Percentiles rank a stretch among this genome's conserved stretches.
These are phyloP conservation scores for Chlorella sp. DNA, from an alignment of 139 green algal genomes.

Conservation along the genomic window DNA sequence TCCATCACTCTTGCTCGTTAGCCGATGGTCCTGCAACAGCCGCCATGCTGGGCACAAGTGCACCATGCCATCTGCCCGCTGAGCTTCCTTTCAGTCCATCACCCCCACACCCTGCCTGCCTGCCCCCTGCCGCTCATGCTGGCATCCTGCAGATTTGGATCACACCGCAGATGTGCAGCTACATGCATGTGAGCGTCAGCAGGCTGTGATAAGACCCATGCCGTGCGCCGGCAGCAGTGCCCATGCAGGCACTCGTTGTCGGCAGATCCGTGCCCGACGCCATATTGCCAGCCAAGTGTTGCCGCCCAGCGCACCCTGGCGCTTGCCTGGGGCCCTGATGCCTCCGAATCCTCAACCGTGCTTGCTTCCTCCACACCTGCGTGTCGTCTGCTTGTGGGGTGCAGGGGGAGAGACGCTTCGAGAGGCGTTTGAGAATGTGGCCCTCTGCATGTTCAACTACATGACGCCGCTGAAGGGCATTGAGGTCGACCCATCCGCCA, in stretches of 20 bases:
- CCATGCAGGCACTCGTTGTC: background rate
- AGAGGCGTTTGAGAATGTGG: constrained; percentile 72
- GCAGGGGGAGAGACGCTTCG: constrained; percentile 66
- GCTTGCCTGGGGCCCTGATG: background rate
- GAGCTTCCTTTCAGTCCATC: background rate
- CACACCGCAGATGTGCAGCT: constrained; percentile 92
- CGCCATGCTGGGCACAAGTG: background rate
- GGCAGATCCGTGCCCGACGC: too few relatives aligned
- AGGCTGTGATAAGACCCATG: too few relatives aligned
- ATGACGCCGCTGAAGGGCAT: constrained; percentile 80
- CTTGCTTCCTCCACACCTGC: too few relatives aligned
- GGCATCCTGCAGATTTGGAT: constrained; percentile 70
- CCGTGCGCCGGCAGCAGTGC: background rate
- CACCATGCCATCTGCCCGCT: too few relatives aligned
- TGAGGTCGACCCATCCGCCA: background rate
- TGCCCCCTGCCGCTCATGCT: background rate
- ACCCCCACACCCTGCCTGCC: too few relatives aligned
- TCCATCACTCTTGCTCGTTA: too few relatives aligned
- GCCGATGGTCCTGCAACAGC: background rate
- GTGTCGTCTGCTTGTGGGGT: background rate
- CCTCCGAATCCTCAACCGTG: background rate
- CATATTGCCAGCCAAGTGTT: background rate
- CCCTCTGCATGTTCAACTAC: constrained; percentile 89
- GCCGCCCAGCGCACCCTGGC: background rate
- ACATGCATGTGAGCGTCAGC: constrained; percentile 69